These are phyloP conservation scores for Starmerella roubikii DNA, from an alignment of 805 yeast genomes.

Conservation along the genomic window DNA sequence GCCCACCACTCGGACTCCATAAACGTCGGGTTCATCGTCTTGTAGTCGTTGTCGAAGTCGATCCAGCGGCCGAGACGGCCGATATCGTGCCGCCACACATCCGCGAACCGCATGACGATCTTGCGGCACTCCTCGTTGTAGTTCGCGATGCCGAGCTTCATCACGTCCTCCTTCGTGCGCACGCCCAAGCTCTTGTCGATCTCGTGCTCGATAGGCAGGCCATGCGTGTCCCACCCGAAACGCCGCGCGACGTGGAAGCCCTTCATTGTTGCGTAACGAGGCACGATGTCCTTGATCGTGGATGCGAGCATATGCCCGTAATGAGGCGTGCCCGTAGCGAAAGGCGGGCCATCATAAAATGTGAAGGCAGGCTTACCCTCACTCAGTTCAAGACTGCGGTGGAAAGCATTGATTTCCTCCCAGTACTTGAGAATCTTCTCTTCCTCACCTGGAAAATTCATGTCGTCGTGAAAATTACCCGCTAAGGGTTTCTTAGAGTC, in stretches of 20 bases:
- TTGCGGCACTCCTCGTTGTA: conserved; percentile 91
- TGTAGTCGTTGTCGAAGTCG: conserved; percentile 96
- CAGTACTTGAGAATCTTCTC: conserved; percentile 66
- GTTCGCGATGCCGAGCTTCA: conserved; percentile 84
- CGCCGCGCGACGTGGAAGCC: conserved; percentile 94
- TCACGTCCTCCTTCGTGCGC: conserved; percentile 85
- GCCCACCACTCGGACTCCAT: conserved; percentile 99
- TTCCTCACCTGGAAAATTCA: conserved; percentile 74
- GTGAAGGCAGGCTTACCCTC: conserved; percentile 78
- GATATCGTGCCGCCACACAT: conserved; percentile 85
- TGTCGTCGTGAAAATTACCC: conserved; percentile 12
- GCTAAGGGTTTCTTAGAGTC: no score
- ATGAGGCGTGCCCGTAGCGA: conserved; percentile 98
- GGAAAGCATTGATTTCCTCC: conserved; percentile 92
- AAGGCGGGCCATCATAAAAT: conserved; percentile 98
- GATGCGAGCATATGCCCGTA: conserved; percentile 96
- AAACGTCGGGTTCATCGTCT: conserved; percentile 85
- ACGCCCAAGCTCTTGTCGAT: conserved; percentile 95
- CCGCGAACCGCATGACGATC: conserved; percentile 94
- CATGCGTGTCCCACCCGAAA: conserved; percentile 99
- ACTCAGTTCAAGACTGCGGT: conserved; percentile 66
- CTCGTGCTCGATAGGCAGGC: conserved; percentile 95
- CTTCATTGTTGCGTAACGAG: conserved; percentile 95
- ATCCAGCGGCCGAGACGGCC: conserved; percentile 98
- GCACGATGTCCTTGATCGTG: conserved; percentile 92